phyloP scores from a whole-genome alignment of 129 eudicot genomes.

The Artemisia argyi region DNA sequence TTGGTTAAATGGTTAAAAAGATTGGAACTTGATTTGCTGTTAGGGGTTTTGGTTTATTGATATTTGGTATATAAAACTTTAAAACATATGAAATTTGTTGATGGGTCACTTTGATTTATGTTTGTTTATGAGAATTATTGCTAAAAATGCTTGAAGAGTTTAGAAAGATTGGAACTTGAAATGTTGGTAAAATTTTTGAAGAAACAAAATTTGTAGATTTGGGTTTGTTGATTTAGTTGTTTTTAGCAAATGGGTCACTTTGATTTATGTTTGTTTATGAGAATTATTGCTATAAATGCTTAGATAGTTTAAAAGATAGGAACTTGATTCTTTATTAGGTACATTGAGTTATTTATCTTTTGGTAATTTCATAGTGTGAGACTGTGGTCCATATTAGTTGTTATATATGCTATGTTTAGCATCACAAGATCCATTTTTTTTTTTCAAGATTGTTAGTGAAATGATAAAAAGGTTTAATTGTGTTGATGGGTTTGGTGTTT shows the following conservation, averaged over 20 bases:
- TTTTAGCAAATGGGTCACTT: neutral
- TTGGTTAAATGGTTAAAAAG: neutral
- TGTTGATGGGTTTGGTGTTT: no score
- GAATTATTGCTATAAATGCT: neutral
- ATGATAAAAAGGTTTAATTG: no score
- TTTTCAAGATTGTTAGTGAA: no score
- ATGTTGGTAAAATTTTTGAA: no score
- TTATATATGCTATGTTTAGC: no score
- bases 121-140: neutral
- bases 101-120: constrained; percentile 11
- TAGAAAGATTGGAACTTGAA: neutral
- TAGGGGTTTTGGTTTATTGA: neutral
- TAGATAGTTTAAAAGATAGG: neutral
- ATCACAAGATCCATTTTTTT: no score
- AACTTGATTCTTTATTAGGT: neutral
- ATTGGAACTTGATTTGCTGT: neutral
- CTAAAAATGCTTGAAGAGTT: neutral
- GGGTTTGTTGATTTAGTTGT: no score
- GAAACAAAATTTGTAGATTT: no score
- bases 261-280: neutral
- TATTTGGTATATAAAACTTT: constrained; percentile 3
- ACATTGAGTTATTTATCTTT: neutral
- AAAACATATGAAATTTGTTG: neutral
- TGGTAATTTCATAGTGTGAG: neutral
- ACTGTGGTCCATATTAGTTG: neutral